These are phyloP conservation scores for Syzygium syzygioides DNA, from an alignment of 441 rosid species.

Conservation along the genomic window DNA sequence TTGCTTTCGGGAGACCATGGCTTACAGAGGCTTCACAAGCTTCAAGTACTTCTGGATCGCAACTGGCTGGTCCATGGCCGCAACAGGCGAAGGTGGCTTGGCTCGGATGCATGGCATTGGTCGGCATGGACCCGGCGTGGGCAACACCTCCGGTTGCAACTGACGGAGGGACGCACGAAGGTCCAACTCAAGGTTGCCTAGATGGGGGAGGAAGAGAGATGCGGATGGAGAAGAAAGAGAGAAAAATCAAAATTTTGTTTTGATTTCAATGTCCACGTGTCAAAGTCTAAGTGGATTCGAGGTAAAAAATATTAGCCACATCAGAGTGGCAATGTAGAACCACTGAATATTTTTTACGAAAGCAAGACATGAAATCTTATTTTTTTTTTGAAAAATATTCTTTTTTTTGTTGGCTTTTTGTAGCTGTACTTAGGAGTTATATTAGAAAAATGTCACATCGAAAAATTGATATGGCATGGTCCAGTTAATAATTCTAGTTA, in stretches of 20 bases:
- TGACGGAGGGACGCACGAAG: no score
- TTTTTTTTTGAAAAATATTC: not conserved
- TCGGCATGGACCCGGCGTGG: no score
- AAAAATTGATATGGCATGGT: no score
- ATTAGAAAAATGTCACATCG: fast-evolving
- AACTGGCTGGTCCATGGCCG: no score
- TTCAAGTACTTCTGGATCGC: no score
- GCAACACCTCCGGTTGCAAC: no score
- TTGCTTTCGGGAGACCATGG: no score
- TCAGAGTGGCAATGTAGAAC: not conserved
- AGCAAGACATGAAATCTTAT: not conserved
- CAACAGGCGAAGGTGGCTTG: no score
- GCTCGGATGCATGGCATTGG: no score
- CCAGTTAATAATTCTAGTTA: not conserved
- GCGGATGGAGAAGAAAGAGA: not conserved
- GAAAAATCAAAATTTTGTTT: not conserved
- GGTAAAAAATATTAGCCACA: not conserved
- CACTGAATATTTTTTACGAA: not conserved
- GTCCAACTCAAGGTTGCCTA: not conserved
- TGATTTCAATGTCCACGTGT: not conserved
- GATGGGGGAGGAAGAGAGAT: not conserved
- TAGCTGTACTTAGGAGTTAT: not conserved
- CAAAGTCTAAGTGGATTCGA: not conserved
- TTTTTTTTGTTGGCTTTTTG: not conserved
- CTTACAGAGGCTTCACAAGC: no score